These are phyloP conservation scores for Alternaria burnsii DNA, from an alignment of 2,329 filamentous ascomycete genomes.

Conservation along the genomic window DNA sequence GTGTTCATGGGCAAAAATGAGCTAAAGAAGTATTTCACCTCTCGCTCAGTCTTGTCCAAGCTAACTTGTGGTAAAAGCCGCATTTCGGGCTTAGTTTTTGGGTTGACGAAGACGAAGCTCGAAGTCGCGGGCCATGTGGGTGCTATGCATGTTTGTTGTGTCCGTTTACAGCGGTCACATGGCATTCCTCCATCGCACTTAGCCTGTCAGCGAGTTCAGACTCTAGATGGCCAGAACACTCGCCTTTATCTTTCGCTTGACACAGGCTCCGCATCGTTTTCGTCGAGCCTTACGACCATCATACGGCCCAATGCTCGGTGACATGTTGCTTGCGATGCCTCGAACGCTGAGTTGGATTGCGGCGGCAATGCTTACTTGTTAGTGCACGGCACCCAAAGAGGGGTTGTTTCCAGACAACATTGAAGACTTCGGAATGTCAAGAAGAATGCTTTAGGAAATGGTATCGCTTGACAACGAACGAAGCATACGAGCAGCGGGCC, in stretches of 20 bases:
- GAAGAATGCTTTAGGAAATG: not conserved
- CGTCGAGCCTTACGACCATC: constrained; percentile 41
- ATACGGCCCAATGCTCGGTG: constrained; percentile 31
- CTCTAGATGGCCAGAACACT: not conserved
- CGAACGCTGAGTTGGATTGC: not conserved
- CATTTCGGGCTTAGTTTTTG: not conserved
- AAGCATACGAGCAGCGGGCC: constrained; percentile 1
- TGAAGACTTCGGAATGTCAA: not conserved
- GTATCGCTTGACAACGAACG: not conserved
- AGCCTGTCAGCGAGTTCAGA: not conserved
- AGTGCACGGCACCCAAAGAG: not conserved
- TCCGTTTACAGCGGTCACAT: constrained; percentile 32
- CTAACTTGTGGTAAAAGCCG: not conserved
- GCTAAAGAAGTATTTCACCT: constrained; percentile 33
- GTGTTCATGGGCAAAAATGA: constrained; percentile 35
- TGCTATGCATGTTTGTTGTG: constrained; percentile 22
- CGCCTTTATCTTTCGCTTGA: constrained; percentile 39
- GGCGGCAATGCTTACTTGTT: not conserved
- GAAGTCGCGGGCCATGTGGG: constrained; percentile 8
- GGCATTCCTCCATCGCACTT: constrained; percentile 38
- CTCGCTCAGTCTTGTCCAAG: constrained; percentile 5
- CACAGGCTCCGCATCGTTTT: constrained; percentile 37
- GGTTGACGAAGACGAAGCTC: constrained; percentile 27
- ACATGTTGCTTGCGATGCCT: constrained; percentile 13
- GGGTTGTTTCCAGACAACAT: not conserved